Evolutionary conservation across 176 grass and related monocot genomes (phyloP).

Genomic region (Rhynchospora breviuscula): DNA sequence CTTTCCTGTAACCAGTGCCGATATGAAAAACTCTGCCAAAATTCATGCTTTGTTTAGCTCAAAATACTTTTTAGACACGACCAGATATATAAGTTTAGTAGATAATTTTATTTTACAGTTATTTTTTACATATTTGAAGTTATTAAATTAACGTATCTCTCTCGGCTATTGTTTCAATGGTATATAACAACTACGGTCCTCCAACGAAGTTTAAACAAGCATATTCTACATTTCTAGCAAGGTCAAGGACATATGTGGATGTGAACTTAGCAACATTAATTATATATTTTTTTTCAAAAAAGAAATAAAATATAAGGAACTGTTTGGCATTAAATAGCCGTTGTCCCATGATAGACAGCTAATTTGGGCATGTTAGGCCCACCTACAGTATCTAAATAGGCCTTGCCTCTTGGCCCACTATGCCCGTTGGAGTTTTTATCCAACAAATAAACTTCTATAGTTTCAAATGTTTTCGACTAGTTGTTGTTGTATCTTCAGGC

Average conservation of each 20-base stretch:
- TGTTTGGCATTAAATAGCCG: slow-evolving; percentile 19
- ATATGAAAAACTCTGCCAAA: neutral
- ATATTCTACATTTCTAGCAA: neutral
- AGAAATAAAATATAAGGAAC: neutral
- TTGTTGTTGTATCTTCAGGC: too few relatives aligned
- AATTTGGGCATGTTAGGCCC: neutral
- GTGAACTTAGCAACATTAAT: neutral
- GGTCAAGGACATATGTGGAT: neutral
- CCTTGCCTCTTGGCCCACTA: neutral
- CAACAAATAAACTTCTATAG: neutral
- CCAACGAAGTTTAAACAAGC: neutral
- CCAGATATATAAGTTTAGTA: neutral
- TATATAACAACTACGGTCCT: neutral
- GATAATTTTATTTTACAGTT: neutral
- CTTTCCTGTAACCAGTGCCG: too few relatives aligned
- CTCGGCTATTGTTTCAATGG: neutral
- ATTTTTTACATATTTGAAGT: neutral
- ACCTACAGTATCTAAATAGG: slow-evolving; percentile 1
- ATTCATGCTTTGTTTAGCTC: neutral
- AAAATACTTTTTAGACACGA: neutral
- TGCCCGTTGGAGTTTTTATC: neutral
- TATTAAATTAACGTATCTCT: neutral
- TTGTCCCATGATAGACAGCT: slow-evolving; percentile 3
- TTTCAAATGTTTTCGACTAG: neutral
- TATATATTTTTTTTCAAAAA: neutral